Conservation (phyloP, 805 yeast genomes). For the Myxozyma neotropica region DNA sequence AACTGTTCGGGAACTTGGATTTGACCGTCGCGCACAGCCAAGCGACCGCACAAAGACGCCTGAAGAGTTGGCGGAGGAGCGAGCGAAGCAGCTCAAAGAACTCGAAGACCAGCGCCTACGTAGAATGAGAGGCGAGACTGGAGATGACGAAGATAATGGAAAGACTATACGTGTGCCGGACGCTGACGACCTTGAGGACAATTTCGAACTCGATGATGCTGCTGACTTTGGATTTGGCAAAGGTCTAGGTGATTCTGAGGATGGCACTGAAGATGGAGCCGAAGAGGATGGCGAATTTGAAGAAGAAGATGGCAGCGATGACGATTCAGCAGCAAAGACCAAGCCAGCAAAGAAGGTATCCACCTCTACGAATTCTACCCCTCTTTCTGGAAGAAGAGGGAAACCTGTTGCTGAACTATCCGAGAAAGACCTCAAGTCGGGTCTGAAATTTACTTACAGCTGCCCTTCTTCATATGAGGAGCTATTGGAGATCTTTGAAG, state of each 20-base stretch:
- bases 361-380: slow-evolving; percentile 3
- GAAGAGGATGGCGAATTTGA: slow-evolving; percentile 44
- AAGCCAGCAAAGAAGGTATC: neutral
- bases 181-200: slow-evolving; percentile 33
- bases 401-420: slow-evolving; percentile 4
- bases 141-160: slow-evolving; percentile 43
- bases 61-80: slow-evolving; percentile 46
- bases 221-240: slow-evolving; percentile 43
- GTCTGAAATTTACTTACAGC: slow-evolving; percentile 37
- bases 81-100: slow-evolving; percentile 39
- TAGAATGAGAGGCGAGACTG: slow-evolving; percentile 45
- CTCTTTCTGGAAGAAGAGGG: neutral
- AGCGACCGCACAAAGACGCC: slow-evolving; percentile 48
- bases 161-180: slow-evolving; percentile 55
- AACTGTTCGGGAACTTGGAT: slow-evolving; percentile 45
- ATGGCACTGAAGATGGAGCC: slow-evolving; percentile 46
- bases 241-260: slow-evolving; percentile 36
- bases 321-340: slow-evolving; percentile 14
- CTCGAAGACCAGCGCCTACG: slow-evolving; percentile 43
- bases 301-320: slow-evolving; percentile 40
- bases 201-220: slow-evolving; percentile 47
- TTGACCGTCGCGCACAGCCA: slow-evolving; percentile 48
- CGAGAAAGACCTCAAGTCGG: slow-evolving; percentile 22
- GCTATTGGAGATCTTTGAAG: slow-evolving; percentile 68
- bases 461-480: slow-evolving; percentile 64